A percentile compares a stretch with the other conserved stretches of the same genome.
phyloP scores from a whole-genome alignment of 1,139 yeast genomes.

The Scheffersomyces illinoinensis region DNA sequence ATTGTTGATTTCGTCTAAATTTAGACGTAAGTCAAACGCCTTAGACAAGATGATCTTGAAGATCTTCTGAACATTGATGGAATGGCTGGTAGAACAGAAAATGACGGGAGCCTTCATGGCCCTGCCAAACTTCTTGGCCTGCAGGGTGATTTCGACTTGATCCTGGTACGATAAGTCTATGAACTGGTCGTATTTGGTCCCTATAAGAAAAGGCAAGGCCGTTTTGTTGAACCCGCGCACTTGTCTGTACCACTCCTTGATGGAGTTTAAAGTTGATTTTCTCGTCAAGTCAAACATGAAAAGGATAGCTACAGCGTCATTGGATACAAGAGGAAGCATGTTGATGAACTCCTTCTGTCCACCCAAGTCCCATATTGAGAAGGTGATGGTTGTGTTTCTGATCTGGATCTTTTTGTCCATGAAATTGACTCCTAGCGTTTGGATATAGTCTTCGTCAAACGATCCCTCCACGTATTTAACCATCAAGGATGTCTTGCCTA shows the following conservation, averaged over 20 bases:
- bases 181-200: slow-evolving; percentile 91
- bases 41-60: slow-evolving; percentile 90
- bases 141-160: slow-evolving; percentile 82
- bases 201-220: slow-evolving; percentile 90
- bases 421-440: slow-evolving; percentile 92
- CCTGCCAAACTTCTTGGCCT: slow-evolving; percentile 82
- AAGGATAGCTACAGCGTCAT: slow-evolving; percentile 90
- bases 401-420: slow-evolving; percentile 89
- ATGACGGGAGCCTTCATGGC: slow-evolving; percentile 92
- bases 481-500: slow-evolving; percentile 97
- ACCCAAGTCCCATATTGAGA: slow-evolving; percentile 95
- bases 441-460: slow-evolving; percentile 89
- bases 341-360: slow-evolving; percentile 96
- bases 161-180: slow-evolving; percentile 78
- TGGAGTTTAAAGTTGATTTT: slow-evolving; percentile 79
- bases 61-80: slow-evolving; percentile 91
- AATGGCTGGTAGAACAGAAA: slow-evolving; percentile 90
- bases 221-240: slow-evolving; percentile 89
- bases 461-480: slow-evolving; percentile 95
- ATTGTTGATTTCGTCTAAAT: slow-evolving; percentile 78
- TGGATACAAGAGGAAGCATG: slow-evolving; percentile 92
- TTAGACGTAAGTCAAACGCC: slow-evolving; percentile 84
- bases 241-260: slow-evolving; percentile 94
- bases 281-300: slow-evolving; percentile 93
- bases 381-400: slow-evolving; percentile 85